A percentile compares a stretch with the other conserved stretches of the same genome.
Conservation (phyloP, 106 monocot genomes). For the Platanthera guangdongensis region DNA sequence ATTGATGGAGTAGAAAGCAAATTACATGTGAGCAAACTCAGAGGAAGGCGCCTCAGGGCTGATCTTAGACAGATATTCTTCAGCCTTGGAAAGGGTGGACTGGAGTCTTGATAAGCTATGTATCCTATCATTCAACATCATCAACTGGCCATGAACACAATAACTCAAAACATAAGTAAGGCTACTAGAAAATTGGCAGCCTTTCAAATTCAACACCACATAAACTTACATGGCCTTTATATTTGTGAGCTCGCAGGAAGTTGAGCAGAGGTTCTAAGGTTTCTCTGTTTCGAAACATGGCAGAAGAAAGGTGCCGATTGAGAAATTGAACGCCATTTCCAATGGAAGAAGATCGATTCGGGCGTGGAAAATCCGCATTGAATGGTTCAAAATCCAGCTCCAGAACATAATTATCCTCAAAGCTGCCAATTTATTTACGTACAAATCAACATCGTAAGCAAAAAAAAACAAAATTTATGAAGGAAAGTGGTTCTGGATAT, state of each 20-base stretch:
- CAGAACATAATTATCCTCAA: conserved; percentile 43
- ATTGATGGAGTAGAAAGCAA: background rate
- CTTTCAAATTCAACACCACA: background rate
- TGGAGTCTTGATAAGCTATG: conserved; percentile 64
- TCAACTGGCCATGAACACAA: conserved; percentile 29
- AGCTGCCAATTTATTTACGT: conserved; percentile 16
- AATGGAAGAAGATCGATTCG: conserved; percentile 72
- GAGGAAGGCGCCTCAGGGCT: conserved; percentile 48
- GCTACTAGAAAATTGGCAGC: background rate
- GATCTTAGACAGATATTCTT: conserved; percentile 66
- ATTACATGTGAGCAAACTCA: conserved; percentile 72
- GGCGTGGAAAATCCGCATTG: conserved; percentile 60
- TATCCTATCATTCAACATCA: conserved; percentile 96
- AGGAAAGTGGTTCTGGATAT: background rate
- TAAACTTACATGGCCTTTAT: conserved; percentile 74
- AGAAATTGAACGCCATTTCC: conserved; percentile 97
- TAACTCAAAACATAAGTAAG: background rate
- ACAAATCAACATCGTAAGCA: background rate
- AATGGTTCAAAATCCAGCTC: conserved; percentile 96
- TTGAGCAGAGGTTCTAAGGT: conserved; percentile 73
- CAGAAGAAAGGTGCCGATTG: conserved; percentile 79
- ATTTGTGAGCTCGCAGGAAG: conserved; percentile 77
- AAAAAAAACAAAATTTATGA: background rate
- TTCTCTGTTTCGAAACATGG: conserved; percentile 86
- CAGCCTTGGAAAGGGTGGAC: conserved; percentile 60